Base-by-base conservation (phyloP, 1,139 yeast species). In the Zygosaccharomyces pseudobailii region DNA sequence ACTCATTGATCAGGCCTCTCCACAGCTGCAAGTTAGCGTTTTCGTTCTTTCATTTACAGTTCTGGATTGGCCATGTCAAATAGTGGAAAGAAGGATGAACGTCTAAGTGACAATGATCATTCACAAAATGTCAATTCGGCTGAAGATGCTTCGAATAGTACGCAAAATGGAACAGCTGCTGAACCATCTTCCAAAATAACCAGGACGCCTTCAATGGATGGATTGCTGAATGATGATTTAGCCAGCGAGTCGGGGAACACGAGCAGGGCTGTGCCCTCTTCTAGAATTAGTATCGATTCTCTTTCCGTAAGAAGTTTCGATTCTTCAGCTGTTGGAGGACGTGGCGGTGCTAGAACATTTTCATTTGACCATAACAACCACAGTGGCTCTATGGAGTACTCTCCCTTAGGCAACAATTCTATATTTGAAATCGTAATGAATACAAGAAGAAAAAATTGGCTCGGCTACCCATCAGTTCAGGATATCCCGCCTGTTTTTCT, bases 401-500 rank as follows among this genome's bases (percentile, higher is more conserved):
- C 85, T 9, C 88, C 90, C 0, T 67, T 86, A 55, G 94, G 94
- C 0, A 84, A 87, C 47, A 87, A 86, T 61, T 83, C 95, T 6
- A 82, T 88, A 39, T 85, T 78, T 59, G 94, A 85, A 58, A 69
- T 85, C 50, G 82, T 87, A 0, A 63, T 66, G 68, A 66, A 66
- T 41, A 66, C 69, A 6, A 56, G 68, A 47, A 53, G 66, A 35
- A 65, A 57, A 39, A 59, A 63, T 44, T 66, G 70, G 70, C 43
- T 85, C 46, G 73, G 73, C 43, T 75, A 83, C 3, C 97, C 98
- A 0, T 84, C 96, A 0, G 71, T 78, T 2, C 74, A 75, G 44
- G 98, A 92, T 57, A 92, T 92, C 19, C 96, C 97, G 0, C 90
- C 85, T 30, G 84, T 89, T 17, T 81, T 77, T 48, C 71, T 92